Percentiles rank a stretch among this genome's conserved stretches.
Evolutionary conservation across 1,139 yeast genomes (phyloP).

Genomic region (Candida tetrigidarum): DNA sequence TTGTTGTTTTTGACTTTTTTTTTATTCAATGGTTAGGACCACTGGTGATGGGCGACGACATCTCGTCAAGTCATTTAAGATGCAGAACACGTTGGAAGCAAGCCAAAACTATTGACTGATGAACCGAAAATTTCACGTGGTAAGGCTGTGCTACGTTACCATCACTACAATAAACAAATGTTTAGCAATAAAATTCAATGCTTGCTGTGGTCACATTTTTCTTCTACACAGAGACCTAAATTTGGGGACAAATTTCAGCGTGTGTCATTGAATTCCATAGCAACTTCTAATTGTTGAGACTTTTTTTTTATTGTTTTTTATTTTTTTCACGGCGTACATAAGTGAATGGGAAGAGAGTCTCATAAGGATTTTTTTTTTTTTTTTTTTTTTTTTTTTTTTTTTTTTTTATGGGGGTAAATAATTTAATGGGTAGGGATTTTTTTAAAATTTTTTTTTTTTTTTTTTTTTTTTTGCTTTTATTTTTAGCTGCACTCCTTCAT

Average conservation of each 20-base stretch:
- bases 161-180: no score
- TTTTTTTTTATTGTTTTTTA: neutral
- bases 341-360: no score
- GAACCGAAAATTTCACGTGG: neutral
- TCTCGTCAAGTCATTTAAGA: neutral
- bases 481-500: no score
- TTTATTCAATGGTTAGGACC: neutral
- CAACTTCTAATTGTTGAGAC: no score
- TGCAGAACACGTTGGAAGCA: neutral
- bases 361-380: no score
- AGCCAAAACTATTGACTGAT: neutral
- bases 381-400: neutral
- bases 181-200: no score
- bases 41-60: neutral
- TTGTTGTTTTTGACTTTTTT: neutral
- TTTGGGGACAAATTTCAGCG: neutral
- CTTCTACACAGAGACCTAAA: neutral
- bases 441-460: no score
- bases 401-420: neutral
- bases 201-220: neutral
- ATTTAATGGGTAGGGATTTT: no score
- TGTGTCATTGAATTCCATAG: constrained; percentile 4
- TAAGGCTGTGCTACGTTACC: neutral
- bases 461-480: neutral
- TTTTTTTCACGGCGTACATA: neutral